A percentile compares a stretch with the other conserved stretches of the same genome.
These are phyloP conservation scores for Colletotrichum somersetense DNA, from an alignment of 2,329 filamentous ascomycete genomes.

Conservation along the genomic window DNA sequence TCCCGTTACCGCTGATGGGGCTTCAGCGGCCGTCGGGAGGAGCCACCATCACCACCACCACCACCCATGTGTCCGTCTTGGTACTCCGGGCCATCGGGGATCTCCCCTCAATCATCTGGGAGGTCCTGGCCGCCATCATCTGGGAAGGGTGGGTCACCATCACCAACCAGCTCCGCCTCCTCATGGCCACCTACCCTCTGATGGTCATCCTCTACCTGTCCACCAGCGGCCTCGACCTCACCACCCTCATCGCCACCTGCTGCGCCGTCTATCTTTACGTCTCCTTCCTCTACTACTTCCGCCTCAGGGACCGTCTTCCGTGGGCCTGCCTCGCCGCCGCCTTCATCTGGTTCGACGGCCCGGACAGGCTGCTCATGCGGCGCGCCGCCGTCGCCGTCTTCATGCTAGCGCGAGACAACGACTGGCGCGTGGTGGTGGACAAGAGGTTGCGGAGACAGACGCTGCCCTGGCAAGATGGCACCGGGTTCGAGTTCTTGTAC, in stretches of 20 bases:
- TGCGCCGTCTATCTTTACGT: slow-evolving; percentile 32
- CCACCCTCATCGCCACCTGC: slow-evolving; percentile 12
- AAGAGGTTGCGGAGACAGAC: slow-evolving; percentile 18
- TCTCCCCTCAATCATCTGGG: slow-evolving; percentile 35
- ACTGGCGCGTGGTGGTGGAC: slow-evolving; percentile 16
- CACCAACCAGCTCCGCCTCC: slow-evolving; percentile 38
- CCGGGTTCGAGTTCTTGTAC: slow-evolving; percentile 33
- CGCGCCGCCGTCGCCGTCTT: slow-evolving; percentile 33
- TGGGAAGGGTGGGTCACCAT: slow-evolving; percentile 31
- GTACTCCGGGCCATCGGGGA: slow-evolving; percentile 32
- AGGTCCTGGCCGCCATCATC: slow-evolving; percentile 34
- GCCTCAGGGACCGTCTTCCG: slow-evolving; percentile 29
- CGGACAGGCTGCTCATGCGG: slow-evolving; percentile 30
- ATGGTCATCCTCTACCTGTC: slow-evolving; percentile 34
- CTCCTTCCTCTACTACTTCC: slow-evolving; percentile 31
- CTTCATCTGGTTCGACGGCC: slow-evolving; percentile 33
- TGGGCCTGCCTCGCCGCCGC: slow-evolving; percentile 33
- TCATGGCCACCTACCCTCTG: slow-evolving; percentile 37
- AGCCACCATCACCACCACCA: slow-evolving; percentile 17
- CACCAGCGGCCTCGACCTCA: slow-evolving; percentile 22
- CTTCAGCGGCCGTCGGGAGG: slow-evolving; percentile 12
- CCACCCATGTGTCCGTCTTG: slow-evolving; percentile 36
- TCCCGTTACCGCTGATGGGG: slow-evolving; percentile 19
- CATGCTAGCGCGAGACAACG: slow-evolving; percentile 36
- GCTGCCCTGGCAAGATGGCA: slow-evolving; percentile 35